Conservation (phyloP, 345 rosid species). For the Bruguiera parviflora region DNA sequence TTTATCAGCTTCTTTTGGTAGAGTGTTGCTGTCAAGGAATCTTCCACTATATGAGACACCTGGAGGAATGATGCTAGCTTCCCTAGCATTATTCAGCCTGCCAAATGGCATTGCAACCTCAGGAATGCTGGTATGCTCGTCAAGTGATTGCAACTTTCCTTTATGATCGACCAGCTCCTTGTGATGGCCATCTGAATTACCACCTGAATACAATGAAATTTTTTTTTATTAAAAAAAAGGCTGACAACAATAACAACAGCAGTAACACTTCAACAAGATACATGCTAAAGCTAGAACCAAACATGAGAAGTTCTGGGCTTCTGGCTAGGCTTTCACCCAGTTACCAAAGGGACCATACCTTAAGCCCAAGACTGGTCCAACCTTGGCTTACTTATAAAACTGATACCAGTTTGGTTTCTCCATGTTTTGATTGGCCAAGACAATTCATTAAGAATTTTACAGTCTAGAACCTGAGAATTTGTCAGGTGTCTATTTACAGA, state of each 20-base stretch:
- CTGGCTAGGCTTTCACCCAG: background rate
- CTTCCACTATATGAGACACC: conserved; percentile 45
- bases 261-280: background rate
- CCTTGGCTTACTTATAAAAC: background rate
- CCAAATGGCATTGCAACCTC: conserved; percentile 45
- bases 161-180: conserved; percentile 48
- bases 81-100: conserved; percentile 43
- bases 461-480: background rate
- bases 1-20: conserved; percentile 42
- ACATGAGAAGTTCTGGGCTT: background rate
- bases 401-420: background rate
- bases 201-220: conserved; percentile 25
- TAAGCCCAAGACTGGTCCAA: background rate
- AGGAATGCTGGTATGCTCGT: conserved; percentile 38
- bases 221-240: background rate
- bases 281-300: background rate
- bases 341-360: background rate
- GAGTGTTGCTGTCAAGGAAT: conserved; percentile 44
- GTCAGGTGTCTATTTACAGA: background rate
- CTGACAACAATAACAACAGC: background rate
- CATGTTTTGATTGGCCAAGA: background rate
- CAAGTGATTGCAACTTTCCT: conserved; percentile 43
- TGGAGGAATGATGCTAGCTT: conserved; percentile 29
- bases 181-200: conserved; percentile 46
- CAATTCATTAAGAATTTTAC: background rate